Conservation (phyloP, 225 moss, liverwort and hornwort species). For the Anthoceros angustus region DNA sequence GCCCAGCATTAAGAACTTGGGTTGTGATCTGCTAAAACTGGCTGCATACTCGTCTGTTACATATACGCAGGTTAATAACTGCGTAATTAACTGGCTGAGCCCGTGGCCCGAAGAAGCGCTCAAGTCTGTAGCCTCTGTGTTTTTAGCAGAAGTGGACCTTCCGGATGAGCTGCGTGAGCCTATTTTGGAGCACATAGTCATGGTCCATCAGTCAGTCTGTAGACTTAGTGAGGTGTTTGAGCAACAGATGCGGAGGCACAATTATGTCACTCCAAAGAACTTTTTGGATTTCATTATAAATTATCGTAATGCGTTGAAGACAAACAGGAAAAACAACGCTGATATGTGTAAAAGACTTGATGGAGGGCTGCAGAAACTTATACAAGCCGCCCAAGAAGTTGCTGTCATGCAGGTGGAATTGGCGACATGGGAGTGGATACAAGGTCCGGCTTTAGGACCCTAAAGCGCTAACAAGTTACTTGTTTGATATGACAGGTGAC, state of each 20-base stretch:
- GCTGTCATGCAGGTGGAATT: slow-evolving; percentile 50
- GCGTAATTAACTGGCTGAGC: slow-evolving; percentile 72
- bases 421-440: background rate
- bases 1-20: background rate
- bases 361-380: slow-evolving; percentile 73
- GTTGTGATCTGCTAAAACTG: too few species aligned
- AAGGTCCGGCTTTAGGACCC: too few species aligned
- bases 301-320: slow-evolving; percentile 26
- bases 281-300: slow-evolving; percentile 70
- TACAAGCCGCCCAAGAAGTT: slow-evolving; percentile 64
- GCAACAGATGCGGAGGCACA: slow-evolving; percentile 46
- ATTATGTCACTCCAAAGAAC: slow-evolving; percentile 75
- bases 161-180: slow-evolving; percentile 28
- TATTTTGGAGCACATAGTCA: slow-evolving; percentile 61
- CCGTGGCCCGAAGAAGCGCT: slow-evolving; percentile 84
- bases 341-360: slow-evolving; percentile 51
- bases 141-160: slow-evolving; percentile 46
- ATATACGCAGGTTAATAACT: slow-evolving; percentile 77
- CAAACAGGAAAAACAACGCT: slow-evolving; percentile 37
- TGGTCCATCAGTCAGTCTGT: slow-evolving; percentile 69
- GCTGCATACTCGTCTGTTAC: too few species aligned
- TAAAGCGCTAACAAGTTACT: background rate
- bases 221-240: slow-evolving; percentile 39
- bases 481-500: slow-evolving; percentile 34
- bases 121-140: slow-evolving; percentile 52